Evolutionary conservation across 345 rosid species (phyloP), one percentile per base, ranked within the genome.

Genomic region (Camelina sativa): DNA sequence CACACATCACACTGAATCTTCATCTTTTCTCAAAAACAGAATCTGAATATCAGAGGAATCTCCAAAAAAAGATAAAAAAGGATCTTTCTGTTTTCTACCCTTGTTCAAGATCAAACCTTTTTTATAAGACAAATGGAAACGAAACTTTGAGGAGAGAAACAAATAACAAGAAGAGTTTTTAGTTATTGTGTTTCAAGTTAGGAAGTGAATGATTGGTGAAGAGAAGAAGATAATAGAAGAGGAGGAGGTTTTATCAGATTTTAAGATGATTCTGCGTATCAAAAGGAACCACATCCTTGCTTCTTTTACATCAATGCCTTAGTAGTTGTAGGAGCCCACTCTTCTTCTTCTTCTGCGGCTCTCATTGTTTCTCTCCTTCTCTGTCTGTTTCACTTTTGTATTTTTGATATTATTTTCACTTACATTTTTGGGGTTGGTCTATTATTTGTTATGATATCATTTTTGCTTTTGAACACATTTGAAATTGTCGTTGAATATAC

Each of bases 1-100:
- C 98, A 94, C 52, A 90, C 97, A 84, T 94, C 98, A 82, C 98
- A 94, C 75, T 91, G 98, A 65, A 94, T 88, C 86, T 91, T 94
- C 98, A 43, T 43, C 16, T 43, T 43, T 5, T 43, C 1, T 43
- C 6, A 4, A 4, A 38, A 40, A 40, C 43, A 40, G 38, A 71
- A 48, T 22, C 43, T 53, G 19, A 62, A 53, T 63, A 48, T 22
- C 11, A 55, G 20, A 55, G 40, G 48, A 73, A 20, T 20, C 52
- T 19, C 56, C 51, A 51, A 67, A 66, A 15, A 3, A 3, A 65
- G 47, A 6, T 28, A 15, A 20, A 30, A 30, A 10, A 32, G 25
- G 17, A 43, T 3, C 55, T 63, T 55, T 16, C 57, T 74, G 78
- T 58, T 58, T 37, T 23, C 30, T 65, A 54, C 46, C 3, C 37